A percentile compares a stretch with the other conserved stretches of the same genome.
Evolutionary conservation across 495 filamentous ascomycete species (phyloP).

Genomic region (Rostrohypoxylon terebratum): DNA sequence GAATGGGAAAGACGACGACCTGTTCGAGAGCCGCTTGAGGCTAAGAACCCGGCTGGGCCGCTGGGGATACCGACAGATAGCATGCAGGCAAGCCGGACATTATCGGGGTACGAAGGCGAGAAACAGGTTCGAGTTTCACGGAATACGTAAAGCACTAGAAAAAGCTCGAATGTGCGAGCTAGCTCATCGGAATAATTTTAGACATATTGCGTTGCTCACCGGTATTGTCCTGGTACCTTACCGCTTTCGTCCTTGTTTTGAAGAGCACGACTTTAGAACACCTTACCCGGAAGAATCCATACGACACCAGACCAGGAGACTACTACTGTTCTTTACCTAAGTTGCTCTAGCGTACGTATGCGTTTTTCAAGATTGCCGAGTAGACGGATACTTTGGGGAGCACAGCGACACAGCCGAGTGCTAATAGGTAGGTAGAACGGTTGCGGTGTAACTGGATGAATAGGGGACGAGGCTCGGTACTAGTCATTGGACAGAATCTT

Average conservation of each 20-base stretch:
- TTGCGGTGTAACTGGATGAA: not conserved
- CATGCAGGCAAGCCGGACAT: constrained; percentile 4
- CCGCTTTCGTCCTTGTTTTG: not conserved
- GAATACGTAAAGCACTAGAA: not conserved
- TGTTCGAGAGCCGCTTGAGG: not conserved
- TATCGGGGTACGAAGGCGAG: constrained; percentile 9
- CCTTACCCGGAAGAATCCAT: not conserved
- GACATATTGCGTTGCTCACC: constrained; percentile 10
- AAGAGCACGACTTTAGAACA: not conserved
- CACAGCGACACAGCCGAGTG: not conserved
- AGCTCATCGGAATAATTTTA: constrained; percentile 6
- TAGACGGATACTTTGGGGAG: not conserved
- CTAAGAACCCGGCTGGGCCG: not conserved
- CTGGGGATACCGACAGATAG: not conserved
- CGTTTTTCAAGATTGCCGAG: not conserved
- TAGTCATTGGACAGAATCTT: constrained; percentile 6
- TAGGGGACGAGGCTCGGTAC: not conserved
- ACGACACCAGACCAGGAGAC: not conserved
- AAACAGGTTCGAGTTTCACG: constrained; percentile 25
- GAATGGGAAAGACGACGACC: not conserved
- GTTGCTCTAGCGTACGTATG: not conserved
- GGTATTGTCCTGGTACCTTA: not conserved
- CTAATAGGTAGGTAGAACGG: not conserved
- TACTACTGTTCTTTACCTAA: not conserved
- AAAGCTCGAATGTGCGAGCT: not conserved